Evolutionary conservation across 441 rosid species (phyloP).

Genomic region (Hura crepitans): DNA sequence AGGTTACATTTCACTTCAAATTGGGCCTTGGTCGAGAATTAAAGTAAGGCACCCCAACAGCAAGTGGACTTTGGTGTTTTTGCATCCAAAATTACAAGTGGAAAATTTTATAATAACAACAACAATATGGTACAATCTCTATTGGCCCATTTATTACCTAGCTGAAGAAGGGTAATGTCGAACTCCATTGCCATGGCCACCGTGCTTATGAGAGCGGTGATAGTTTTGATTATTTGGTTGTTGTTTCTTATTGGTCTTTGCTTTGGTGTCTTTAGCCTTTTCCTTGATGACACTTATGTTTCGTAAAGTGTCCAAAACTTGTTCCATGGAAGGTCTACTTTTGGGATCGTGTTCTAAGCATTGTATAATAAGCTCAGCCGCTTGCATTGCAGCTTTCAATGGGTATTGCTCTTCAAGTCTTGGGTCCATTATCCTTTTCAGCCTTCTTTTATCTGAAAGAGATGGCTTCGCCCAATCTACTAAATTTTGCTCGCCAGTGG

Average conservation of each 20-base stretch:
- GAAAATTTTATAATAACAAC: background rate
- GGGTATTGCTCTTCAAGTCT: conserved; percentile 55
- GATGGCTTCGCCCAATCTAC: conserved; percentile 59
- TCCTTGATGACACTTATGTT: conserved; percentile 33
- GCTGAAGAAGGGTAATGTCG: background rate
- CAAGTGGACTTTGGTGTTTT: no score
- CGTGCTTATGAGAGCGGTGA: conserved; percentile 14
- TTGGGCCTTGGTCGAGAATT: no score
- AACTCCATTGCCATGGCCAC: background rate
- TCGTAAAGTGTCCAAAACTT: conserved; percentile 43
- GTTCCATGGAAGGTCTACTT: conserved; percentile 67
- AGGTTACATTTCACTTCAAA: no score
- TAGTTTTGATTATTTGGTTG: background rate
- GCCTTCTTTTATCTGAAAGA: conserved; percentile 41
- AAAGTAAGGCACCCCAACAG: no score
- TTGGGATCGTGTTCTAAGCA: conserved; percentile 64
- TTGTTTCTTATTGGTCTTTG: background rate
- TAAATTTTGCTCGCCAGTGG: conserved; percentile 38
- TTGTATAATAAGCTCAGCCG: conserved; percentile 44
- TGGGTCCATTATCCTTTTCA: conserved; percentile 66
- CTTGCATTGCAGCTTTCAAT: conserved; percentile 36
- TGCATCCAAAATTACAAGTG: background rate
- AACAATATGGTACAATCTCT: no score
- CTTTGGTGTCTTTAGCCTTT: conserved; percentile 31
- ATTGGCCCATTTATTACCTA: background rate